Evolutionary conservation across 805 yeast genomes (phyloP), one percentile per base, ranked within the genome.

Genomic region (Candida vartiovaarae): DNA sequence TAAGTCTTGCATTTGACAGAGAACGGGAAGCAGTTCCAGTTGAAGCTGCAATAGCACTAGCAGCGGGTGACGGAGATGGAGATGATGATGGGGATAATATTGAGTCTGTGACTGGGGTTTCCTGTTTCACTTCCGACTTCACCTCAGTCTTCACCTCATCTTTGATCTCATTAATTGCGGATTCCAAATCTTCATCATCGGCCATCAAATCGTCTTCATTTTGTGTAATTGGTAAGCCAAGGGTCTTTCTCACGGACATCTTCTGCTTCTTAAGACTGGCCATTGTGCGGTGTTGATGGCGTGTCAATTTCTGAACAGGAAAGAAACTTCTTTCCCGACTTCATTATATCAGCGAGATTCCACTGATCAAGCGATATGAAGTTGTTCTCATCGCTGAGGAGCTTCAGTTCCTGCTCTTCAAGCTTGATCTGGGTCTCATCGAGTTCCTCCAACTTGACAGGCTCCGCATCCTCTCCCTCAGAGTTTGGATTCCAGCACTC

Each of bases 401-500:
- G 43, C 32, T 27, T 49, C 56, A 38, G 50, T 30, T 53, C 62
- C n/a, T 55, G 51, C 20, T 51, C 49, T 31, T 51, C 54, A 8
- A 46, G 36, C 41, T 53, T 53, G 30, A 51, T 39, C 28, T 50
- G 50, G 9, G 24, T 45, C 4, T 45, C 46, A 24, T 53, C 46
- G 10, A 48, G 44, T 40, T 55, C 55, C 34, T 59, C 61, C 0
- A 50, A 8, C 40, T 56, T 50, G 26, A 47, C 56, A 3, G 33
- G 33, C 20, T 32, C 33, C 20, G 54, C 62, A 8, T 46, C 40
- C 3, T 42, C 48, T 24, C 45, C 55, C 9, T 59, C 57, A 8
- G 41, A 42, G 29, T 57, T 85, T 1, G 98, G 98, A 56, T 87
- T 88, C 98, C 98, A 93, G 29, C 70, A 56, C 1, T 75, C 73